Base-by-base conservation (phyloP, 371 early-diverging fungal species). In the Apophysomyces trapeziformis region DNA sequence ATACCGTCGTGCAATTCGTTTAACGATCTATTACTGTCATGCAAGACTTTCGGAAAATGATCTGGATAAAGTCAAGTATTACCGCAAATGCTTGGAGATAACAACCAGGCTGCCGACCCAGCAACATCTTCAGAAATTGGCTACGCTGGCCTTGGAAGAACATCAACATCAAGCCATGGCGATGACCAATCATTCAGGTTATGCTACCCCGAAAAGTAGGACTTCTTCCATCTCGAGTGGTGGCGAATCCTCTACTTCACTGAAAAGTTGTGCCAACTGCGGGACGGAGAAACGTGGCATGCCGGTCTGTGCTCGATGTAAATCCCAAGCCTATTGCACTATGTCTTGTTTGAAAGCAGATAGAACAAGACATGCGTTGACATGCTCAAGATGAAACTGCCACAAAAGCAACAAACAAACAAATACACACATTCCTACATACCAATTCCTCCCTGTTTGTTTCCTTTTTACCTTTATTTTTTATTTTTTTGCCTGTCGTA, bases 261-360 rank as follows among this genome's bases (percentile, higher is more conserved):
- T 50, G 35, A 65, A 50, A 57, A 39, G 69, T 12, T 82, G 82
- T 56, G 68, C 74, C 43, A 71, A 73, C n/a, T 82, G 82, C 47
- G 78, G 78, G 7, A 61, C 63, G 2, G 82, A 82, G 62, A 79
- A 79, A 36, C 67, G 68, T 12, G 67, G 69, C 26, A 82, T 82
- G 79, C 82, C 82, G 1, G 79, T 82, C 0, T 82, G 82, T 45
- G 75, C 82, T 1, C 66, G 60, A 50, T 82, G 82, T 46, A 73
- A 77, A 65, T 62, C 71, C 1, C 72, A 67, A 37, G 67, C 56
- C 9, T 82, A 82, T 44, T 82, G 82, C 61, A 69, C 73, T 37
- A 37, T 71, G 26, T 66, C 61, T 1, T 80, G 80, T 60, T 69
- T 80, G 18, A 68, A 73, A 37, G 71, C 70, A 18, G 72, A 74